Conservation (phyloP, 2,329 filamentous ascomycete genomes). For the Curvularia sp. region DNA sequence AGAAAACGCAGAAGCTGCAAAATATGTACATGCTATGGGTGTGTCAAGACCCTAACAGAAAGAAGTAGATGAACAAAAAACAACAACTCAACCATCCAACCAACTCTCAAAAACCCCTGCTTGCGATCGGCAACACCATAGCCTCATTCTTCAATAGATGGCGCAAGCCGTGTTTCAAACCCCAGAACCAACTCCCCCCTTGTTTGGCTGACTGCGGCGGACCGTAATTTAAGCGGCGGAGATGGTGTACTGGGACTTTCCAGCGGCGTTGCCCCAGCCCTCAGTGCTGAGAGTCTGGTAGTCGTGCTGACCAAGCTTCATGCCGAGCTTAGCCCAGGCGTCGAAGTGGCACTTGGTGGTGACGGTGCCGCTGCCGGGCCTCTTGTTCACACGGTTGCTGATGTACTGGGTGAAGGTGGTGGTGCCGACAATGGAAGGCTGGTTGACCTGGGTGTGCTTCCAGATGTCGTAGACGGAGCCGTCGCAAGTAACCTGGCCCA, state of each 20-base stretch:
- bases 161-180: not conserved
- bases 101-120: not conserved
- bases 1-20: not conserved
- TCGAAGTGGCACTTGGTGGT: conserved; percentile 44
- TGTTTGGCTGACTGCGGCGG: not conserved
- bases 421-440: conserved; percentile 58
- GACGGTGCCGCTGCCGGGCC: conserved; percentile 40
- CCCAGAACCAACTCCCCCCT: not conserved
- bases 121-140: not conserved
- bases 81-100: not conserved
- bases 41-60: conserved; percentile 6
- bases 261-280: conserved; percentile 40
- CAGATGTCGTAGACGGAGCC: conserved; percentile 43
- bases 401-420: conserved; percentile 62
- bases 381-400: conserved; percentile 40
- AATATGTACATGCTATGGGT: conserved; percentile 13
- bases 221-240: conserved; percentile 19
- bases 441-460: conserved; percentile 48
- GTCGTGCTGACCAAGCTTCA: conserved; percentile 39
- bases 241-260: conserved; percentile 40
- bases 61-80: not conserved
- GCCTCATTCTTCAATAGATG: not conserved
- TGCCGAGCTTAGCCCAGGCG: conserved; percentile 36
- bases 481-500: conserved; percentile 40
- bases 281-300: conserved; percentile 43